Percentiles rank a stretch among this genome's conserved stretches.
Evolutionary conservation across 345 rosid genomes (phyloP).

Genomic region (Populus ilicifolia): DNA sequence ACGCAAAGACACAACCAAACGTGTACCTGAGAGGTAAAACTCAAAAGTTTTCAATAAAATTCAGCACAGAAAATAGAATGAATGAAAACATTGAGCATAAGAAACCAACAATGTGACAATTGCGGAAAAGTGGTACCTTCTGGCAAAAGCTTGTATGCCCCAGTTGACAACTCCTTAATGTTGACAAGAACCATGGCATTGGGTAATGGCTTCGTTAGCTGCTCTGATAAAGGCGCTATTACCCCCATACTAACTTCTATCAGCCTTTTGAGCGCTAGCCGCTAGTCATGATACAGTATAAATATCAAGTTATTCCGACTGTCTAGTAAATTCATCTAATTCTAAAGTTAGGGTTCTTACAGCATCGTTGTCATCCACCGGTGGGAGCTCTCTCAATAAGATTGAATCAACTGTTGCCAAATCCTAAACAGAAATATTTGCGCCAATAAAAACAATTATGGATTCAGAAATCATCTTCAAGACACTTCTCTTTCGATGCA

Average conservation of each 20-base stretch:
- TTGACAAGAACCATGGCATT: slow-evolving; percentile 89
- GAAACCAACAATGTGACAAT: slow-evolving; percentile 6
- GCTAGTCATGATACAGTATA: slow-evolving; percentile 41
- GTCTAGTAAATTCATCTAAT: background rate
- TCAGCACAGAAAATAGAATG: slow-evolving; percentile 2
- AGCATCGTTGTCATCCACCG: slow-evolving; percentile 71
- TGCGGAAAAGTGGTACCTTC: slow-evolving; percentile 55
- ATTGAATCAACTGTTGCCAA: slow-evolving; percentile 92
- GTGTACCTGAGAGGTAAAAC: slow-evolving; percentile 55
- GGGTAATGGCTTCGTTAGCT: slow-evolving; percentile 89
- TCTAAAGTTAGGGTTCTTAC: slow-evolving; percentile 47
- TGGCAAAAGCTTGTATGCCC: slow-evolving; percentile 93
- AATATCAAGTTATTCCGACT: slow-evolving; percentile 20
- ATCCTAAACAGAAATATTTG: slow-evolving; percentile 47
- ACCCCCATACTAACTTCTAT: slow-evolving; percentile 93
- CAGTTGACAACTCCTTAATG: slow-evolving; percentile 78
- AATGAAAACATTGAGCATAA: background rate
- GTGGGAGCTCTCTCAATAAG: slow-evolving; percentile 80
- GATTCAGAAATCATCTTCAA: background rate
- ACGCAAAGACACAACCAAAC: slow-evolving; percentile 77
- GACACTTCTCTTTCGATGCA: slow-evolving; percentile 7
- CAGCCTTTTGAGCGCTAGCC: slow-evolving; percentile 89
- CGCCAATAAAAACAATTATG: slow-evolving; percentile 17
- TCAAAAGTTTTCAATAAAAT: slow-evolving; percentile 1
- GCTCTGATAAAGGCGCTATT: slow-evolving; percentile 85